Percentiles rank a stretch among this genome's conserved stretches.
Conservation (phyloP, 176 grass and related monocot genomes). For the Otatea glauca region DNA sequence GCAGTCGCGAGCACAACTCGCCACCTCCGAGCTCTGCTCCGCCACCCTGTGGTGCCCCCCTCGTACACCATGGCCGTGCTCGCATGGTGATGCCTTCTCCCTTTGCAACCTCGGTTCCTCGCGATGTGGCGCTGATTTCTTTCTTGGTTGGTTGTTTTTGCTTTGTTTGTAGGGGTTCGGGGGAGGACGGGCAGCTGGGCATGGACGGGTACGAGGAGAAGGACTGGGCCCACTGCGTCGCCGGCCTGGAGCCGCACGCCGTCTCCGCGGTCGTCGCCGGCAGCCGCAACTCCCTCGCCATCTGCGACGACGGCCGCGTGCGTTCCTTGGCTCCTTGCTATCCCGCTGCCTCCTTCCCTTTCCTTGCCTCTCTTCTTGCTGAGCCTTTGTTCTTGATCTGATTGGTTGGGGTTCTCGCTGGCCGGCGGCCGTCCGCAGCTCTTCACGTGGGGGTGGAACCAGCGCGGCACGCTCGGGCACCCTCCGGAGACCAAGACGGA, state of each 20-base stretch:
- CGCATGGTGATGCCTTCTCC: slow-evolving; percentile 52
- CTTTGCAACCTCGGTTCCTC: background rate
- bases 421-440: slow-evolving; percentile 50
- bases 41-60: slow-evolving; percentile 35
- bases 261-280: slow-evolving; percentile 78
- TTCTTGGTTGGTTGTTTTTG: background rate
- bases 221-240: slow-evolving; percentile 60
- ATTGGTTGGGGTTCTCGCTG: background rate
- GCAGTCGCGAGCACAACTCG: background rate
- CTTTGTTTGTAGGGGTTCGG: slow-evolving; percentile 63
- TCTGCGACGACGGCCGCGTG: slow-evolving; percentile 74
- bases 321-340: background rate
- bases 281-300: slow-evolving; percentile 98
- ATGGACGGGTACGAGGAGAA: slow-evolving; percentile 78
- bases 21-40: slow-evolving; percentile 3
- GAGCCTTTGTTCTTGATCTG: background rate
- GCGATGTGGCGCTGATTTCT: background rate
- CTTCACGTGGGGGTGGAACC: slow-evolving; percentile 99
- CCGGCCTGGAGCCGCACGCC: slow-evolving; percentile 55
- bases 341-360: background rate
- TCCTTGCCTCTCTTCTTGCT: background rate
- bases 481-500: slow-evolving; percentile 74
- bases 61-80: slow-evolving; percentile 51
- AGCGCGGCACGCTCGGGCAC: slow-evolving; percentile 94
- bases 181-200: slow-evolving; percentile 89